Conservation (phyloP, 1,284 basidiomycete genomes). For the Heterobasidion annosum region DNA sequence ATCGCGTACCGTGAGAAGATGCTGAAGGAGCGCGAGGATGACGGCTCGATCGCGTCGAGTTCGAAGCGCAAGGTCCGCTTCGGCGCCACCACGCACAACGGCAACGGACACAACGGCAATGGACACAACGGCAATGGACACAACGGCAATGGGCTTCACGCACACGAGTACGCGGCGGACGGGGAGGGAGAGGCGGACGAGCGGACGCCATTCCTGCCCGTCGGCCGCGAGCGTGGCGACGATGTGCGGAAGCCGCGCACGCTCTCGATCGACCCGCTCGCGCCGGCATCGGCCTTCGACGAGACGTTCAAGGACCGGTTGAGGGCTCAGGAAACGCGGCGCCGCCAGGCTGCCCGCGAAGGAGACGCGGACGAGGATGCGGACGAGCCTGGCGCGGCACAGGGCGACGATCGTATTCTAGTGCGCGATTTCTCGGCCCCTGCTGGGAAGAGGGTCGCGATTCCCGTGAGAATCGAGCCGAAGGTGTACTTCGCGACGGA, state of each 20-base stretch:
- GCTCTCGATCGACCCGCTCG: constrained; percentile 78
- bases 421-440: constrained; percentile 78
- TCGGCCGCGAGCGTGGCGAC: constrained; percentile 16
- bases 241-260: constrained; percentile 26
- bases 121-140: neutral
- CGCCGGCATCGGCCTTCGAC: constrained; percentile 75
- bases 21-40: constrained; percentile 41
- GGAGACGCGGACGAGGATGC: constrained; percentile 23
- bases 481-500: constrained; percentile 98
- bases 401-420: constrained; percentile 45
- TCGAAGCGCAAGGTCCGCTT: neutral
- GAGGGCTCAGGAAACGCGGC: constrained; percentile 23
- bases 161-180: constrained; percentile 21
- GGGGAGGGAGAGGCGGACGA: constrained; percentile 18
- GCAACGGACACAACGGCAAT: neutral
- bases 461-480: constrained; percentile 93
- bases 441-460: constrained; percentile 82
- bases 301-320: constrained; percentile 65
- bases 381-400: constrained; percentile 27
- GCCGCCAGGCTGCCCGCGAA: constrained; percentile 20
- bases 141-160: neutral
- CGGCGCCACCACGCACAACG: neutral
- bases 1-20: constrained; percentile 76
- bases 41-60: neutral
- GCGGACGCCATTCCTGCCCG: constrained; percentile 1